phyloP scores from a whole-genome alignment of 345 rosid species.

The Pugionium dolabratum region DNA sequence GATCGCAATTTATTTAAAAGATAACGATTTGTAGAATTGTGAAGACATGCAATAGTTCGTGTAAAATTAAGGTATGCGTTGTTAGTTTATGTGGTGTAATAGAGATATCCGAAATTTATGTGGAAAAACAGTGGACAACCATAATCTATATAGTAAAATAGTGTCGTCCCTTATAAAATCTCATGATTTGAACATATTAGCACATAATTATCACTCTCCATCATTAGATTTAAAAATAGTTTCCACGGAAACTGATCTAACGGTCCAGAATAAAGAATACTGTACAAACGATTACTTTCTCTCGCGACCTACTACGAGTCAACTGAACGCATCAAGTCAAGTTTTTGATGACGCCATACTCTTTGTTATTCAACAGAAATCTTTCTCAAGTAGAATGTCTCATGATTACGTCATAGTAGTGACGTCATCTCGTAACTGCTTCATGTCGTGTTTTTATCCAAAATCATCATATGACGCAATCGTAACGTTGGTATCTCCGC shows the following conservation, averaged over 20 bases:
- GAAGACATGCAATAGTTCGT: too few relatives aligned
- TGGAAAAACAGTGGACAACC: too few relatives aligned
- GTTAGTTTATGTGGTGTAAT: too few relatives aligned
- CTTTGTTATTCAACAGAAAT: conserved; percentile 24
- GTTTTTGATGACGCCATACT: not conserved
- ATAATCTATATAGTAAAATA: too few relatives aligned
- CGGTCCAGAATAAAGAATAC: conserved; percentile 3
- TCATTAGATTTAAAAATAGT: conserved; percentile 7
- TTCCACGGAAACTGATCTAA: conserved; percentile 1
- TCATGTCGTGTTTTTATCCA: conserved; percentile 12
- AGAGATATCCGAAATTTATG: too few relatives aligned
- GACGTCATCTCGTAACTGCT: conserved; percentile 28
- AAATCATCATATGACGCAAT: conserved; percentile 23
- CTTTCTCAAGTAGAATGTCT: not conserved
- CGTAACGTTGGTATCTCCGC: conserved; percentile 3
- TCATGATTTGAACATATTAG: too few relatives aligned
- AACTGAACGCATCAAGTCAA: conserved; percentile 41
- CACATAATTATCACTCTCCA: conserved; percentile 13
- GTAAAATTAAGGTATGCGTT: too few relatives aligned
- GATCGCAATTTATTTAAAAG: too few relatives aligned
- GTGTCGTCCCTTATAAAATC: too few relatives aligned
- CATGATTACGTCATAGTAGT: not conserved
- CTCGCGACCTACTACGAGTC: conserved; percentile 28
- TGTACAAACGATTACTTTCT: not conserved
- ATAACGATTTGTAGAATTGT: too few relatives aligned